These are phyloP conservation scores for Xylaria grammica DNA, from an alignment of 495 filamentous ascomycete genomes.

Conservation along the genomic window DNA sequence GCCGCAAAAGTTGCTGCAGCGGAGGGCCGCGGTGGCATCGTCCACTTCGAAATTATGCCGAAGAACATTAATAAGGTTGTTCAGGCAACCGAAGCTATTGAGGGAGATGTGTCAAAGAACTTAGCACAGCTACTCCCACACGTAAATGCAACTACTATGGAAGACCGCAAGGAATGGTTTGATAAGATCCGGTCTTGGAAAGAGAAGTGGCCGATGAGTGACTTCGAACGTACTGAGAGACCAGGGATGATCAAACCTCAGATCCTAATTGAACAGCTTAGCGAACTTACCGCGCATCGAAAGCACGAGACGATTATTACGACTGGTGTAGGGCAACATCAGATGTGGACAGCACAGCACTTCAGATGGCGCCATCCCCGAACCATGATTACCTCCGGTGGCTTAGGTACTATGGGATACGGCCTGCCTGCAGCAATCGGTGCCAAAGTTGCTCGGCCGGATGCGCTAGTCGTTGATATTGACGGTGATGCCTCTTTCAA, in stretches of 20 bases:
- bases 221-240: conserved; percentile 72
- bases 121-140: conserved; percentile 74
- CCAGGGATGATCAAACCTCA: conserved; percentile 87
- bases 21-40: conserved; percentile 75
- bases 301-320: conserved; percentile 84
- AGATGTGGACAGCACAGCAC: conserved; percentile 97
- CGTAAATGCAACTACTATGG: conserved; percentile 59
- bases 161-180: conserved; percentile 82
- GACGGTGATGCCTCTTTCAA: conserved; percentile 96
- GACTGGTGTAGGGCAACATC: conserved; percentile 93
- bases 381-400: conserved; percentile 89
- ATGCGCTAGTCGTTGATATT: conserved; percentile 88
- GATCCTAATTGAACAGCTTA: conserved; percentile 80
- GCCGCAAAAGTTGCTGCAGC: conserved; percentile 67
- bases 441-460: conserved; percentile 87
- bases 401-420: conserved; percentile 94
- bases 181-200: conserved; percentile 89
- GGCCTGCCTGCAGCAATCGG: conserved; percentile 93
- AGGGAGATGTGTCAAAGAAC: conserved; percentile 74
- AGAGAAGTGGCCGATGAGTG: conserved; percentile 74
- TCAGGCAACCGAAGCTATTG: conserved; percentile 79
- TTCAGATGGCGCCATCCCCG: conserved; percentile 88
- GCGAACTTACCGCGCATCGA: conserved; percentile 69
- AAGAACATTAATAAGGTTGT: conserved; percentile 91
- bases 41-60: conserved; percentile 82